Evolutionary conservation across 495 filamentous ascomycete species (phyloP), one percentile per base, ranked within the genome.

Genomic region (Penicillium desertorum): DNA sequence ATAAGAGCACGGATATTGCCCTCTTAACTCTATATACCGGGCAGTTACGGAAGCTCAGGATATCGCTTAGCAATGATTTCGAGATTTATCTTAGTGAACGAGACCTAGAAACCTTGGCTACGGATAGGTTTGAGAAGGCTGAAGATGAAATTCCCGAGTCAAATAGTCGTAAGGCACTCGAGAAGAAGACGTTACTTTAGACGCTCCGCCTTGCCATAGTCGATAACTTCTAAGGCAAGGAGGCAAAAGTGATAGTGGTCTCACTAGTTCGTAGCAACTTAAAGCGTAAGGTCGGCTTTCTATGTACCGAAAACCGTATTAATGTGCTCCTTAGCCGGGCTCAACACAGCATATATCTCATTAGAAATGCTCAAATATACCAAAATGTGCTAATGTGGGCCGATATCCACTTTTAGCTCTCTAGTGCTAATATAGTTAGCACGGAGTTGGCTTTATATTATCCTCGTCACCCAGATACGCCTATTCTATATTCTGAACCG

Each of bases 301-400:
- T 93, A 20, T 81, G 80, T 55, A 88, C 86, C 4, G 72, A 79
- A 2, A 92, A 92, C 62, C 76, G 89, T 1, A 90, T 93, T 64
- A 93, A 93, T 56, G 89, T 92, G 0, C 75, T 89, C 0, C 76
- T 91, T 8, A 63, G 69, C 55, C 84, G 90, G 16, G 90, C 89
- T 3, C 78, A 84, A 59, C 81, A 93, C 65, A 88, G 89, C 12
- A 89, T 93, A 83, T 93, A 90, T 63, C 80, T 93, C 25, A 82
- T 92, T 50, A 88, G 89, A 14, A 88, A 91, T 71, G 58, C 80
- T 7, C 59, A 73, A 22, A 83, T 87, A 0, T 82, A 79, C 47
- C 57, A 51, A 0, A 62, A 69, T 47, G 78, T 89, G 3, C 60
- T 64, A 0, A 92, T 92, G 87, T 92, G 88, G 89, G 65, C 67